phyloP scores from a whole-genome alignment of 1,284 basidiomycete genomes.

The Cystobasidiaceae sp. region DNA sequence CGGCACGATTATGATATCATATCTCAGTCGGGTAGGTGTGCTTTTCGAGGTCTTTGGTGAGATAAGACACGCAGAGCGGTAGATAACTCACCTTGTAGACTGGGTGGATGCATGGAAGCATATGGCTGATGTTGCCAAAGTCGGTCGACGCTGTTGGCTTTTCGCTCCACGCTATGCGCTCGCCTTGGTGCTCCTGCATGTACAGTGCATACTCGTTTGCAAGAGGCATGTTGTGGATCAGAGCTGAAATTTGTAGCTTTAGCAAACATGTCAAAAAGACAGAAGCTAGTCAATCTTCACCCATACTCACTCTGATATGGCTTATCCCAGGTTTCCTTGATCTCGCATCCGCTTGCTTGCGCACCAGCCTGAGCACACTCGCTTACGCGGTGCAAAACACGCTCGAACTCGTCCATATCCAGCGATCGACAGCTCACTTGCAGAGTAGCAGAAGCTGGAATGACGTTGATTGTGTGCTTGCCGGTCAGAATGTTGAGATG shows the following conservation, averaged over 20 bases:
- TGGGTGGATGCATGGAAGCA: slow-evolving; percentile 43
- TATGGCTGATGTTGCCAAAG: slow-evolving; percentile 43
- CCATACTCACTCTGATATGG: slow-evolving; percentile 43
- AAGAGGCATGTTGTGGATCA: slow-evolving; percentile 22
- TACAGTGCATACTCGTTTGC: slow-evolving; percentile 36
- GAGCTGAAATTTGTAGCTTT: too few species aligned
- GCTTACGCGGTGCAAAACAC: slow-evolving; percentile 37
- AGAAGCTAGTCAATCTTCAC: too few species aligned
- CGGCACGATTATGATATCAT: too few species aligned
- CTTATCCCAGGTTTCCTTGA: slow-evolving; percentile 50
- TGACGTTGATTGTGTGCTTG: slow-evolving; percentile 44
- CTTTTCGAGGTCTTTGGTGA: too few species aligned
- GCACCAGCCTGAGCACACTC: slow-evolving; percentile 56
- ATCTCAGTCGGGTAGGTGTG: too few species aligned
- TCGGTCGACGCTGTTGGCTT: slow-evolving; percentile 41
- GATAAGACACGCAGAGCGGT: too few species aligned
- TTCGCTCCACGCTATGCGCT: slow-evolving; percentile 31
- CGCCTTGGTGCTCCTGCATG: slow-evolving; percentile 35
- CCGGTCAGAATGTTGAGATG: slow-evolving; percentile 55
- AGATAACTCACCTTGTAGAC: too few species aligned
- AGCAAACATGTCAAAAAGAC: too few species aligned
- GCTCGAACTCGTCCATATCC: slow-evolving; percentile 38
- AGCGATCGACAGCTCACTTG: slow-evolving; percentile 30
- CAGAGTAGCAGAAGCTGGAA: slow-evolving; percentile 41
- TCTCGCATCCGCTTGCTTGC: slow-evolving; percentile 61